Percentiles rank a stretch among this genome's conserved stretches.
Conservation (phyloP, 31 red algal genomes). For the Asparagopsis taxiformis region DNA sequence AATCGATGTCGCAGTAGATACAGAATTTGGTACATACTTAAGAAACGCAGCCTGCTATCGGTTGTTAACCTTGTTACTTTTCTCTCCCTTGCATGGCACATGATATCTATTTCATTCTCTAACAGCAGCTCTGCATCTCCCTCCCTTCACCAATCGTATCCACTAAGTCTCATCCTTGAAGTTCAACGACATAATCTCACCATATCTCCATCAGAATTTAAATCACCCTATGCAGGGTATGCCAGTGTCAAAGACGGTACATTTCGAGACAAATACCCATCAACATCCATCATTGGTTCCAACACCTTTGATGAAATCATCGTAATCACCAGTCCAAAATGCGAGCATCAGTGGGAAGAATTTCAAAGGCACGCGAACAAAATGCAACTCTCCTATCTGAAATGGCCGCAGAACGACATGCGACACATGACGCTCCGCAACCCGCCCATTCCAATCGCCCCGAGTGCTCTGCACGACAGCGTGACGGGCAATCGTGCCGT, state of each 20-base stretch:
- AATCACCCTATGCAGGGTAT: conserved; percentile 35
- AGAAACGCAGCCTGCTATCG: too few species aligned
- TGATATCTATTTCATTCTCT: too few species aligned
- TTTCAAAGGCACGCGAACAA: conserved; percentile 19
- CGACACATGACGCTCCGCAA: conserved; percentile 23
- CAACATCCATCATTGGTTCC: conserved; percentile 3
- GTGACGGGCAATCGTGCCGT: background rate
- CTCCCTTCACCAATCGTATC: too few species aligned
- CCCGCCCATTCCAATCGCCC: conserved; percentile 24
- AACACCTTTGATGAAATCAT: conserved; percentile 63
- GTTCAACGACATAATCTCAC: conserved; percentile 35
- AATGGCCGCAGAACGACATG: background rate
- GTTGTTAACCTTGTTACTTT: too few species aligned
- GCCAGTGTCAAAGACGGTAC: conserved; percentile 31
- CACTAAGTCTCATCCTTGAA: conserved; percentile 43
- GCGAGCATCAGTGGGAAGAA: conserved; percentile 26
- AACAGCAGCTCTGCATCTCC: too few species aligned
- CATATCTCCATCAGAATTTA: background rate
- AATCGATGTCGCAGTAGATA: too few species aligned
- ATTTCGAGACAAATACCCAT: conserved; percentile 67
- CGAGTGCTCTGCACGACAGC: conserved; percentile 1
- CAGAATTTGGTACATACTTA: too few species aligned
- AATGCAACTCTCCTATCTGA: conserved; percentile 1
- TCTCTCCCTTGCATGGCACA: too few species aligned
- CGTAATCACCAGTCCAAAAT: conserved; percentile 55